Conservation (phyloP, 805 yeast genomes). For the Saccharomycopsis fibuligera region DNA sequence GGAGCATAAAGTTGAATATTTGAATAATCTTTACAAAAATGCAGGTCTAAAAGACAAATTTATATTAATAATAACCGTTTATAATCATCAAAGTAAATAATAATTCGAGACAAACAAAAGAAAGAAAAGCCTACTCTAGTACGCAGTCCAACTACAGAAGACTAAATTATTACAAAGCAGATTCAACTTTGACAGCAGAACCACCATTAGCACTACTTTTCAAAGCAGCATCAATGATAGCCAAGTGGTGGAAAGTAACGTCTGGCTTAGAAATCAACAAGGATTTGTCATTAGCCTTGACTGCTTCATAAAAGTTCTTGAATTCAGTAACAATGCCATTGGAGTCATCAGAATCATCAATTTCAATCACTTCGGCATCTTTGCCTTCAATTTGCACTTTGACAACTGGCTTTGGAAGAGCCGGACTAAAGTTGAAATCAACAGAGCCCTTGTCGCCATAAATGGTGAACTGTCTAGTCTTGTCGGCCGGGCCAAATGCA, state of each 20-base stretch:
- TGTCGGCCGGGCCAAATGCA: conserved; percentile 76
- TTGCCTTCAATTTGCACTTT: conserved; percentile 25
- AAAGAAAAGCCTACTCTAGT: too few relatives aligned
- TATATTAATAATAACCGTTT: too few relatives aligned
- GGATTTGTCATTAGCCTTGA: conserved; percentile 52
- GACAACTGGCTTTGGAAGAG: conserved; percentile 33
- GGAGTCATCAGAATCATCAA: conserved; percentile 32
- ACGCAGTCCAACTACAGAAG: too few relatives aligned
- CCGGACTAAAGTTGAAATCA: conserved; percentile 58
- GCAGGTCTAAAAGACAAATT: too few relatives aligned
- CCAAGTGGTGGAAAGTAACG: conserved; percentile 86
- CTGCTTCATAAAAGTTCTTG: conserved; percentile 54
- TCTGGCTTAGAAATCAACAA: conserved; percentile 58
- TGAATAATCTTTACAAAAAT: too few relatives aligned
- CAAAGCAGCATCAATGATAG: conserved; percentile 79
- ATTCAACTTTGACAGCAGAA: conserved; percentile 40
- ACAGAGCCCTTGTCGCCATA: conserved; percentile 78
- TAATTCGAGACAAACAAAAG: too few relatives aligned
- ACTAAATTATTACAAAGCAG: too few relatives aligned
- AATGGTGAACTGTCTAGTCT: conserved; percentile 58
- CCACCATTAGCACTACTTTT: conserved; percentile 58
- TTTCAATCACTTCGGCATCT: conserved; percentile 24
- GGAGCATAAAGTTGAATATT: too few relatives aligned
- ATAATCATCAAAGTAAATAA: too few relatives aligned
- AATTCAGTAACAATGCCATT: conserved; percentile 57